Evolutionary conservation across 495 filamentous ascomycete species (phyloP), one percentile per base, ranked within the genome.

Genomic region (Corynascus novoguineensis): DNA sequence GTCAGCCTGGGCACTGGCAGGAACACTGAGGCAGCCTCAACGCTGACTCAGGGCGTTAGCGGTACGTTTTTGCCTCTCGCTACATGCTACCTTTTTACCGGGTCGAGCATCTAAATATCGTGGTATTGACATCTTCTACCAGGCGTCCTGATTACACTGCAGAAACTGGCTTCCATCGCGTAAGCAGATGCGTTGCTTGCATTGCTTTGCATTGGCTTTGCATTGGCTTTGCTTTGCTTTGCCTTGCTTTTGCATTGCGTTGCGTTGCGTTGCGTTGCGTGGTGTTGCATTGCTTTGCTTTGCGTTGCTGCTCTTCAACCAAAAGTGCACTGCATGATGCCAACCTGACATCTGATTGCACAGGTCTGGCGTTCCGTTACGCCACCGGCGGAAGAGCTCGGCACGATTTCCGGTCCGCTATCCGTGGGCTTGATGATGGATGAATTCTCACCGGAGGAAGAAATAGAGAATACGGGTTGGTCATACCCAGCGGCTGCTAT

Each of bases 1-100:
- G 90, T 96, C 19, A 90, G 84, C 50, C 73, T 97, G 51, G 91
- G 92, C 15, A 86, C 77, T 61, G n/a, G n/a, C n/a, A 76, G 91
- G 44, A 95, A 90, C 71, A 96, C 91, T 0, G 88, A 93, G 70
- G 92, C 92, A 10, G 86, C 81, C 57, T 83, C 86, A 15, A 95
- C 92, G 3, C 65, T 96, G 63, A 92, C 89, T 3, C 87, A 92
- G 71, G 92, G 92, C 60, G 89, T 95, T 38, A 93, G 89, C 66
- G 90, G 92, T 87, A 69, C 68, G 81, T 47, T 35, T 17, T 22
- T n/a, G 3, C 37, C 21, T 22, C 11, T 34, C 25, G 31, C 10
- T 22, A 8, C 7, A 11, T 2, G 11, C 15, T 22, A 8, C n/a
- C 7, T n/a, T 8, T 10, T 52, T 51, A 14, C 3, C 21, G 3